These are phyloP conservation scores for Solanum okadae DNA, from an alignment of 257 asterid species.

Conservation along the genomic window DNA sequence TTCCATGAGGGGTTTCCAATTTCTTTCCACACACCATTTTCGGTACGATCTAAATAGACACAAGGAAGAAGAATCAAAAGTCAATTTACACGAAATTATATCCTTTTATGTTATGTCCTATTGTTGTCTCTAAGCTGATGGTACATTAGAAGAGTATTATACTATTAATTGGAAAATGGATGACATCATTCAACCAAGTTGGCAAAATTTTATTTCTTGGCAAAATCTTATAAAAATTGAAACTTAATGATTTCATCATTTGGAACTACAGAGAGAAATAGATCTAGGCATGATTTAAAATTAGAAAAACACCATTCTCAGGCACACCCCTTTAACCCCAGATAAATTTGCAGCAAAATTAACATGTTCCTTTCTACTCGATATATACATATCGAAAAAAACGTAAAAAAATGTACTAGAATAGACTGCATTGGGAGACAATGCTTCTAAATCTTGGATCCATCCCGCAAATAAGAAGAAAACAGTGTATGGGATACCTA, in stretches of 20 bases:
- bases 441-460: neutral
- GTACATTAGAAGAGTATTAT: neutral
- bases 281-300: neutral
- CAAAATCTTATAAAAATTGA: neutral
- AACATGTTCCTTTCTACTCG: neutral
- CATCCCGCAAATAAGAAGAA: neutral
- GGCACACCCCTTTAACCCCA: neutral
- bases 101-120: neutral
- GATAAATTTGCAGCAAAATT: neutral
- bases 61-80: neutral
- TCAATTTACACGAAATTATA: neutral
- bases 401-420: neutral
- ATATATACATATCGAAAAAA: neutral
- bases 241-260: neutral
- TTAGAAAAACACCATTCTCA: neutral
- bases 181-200: neutral
- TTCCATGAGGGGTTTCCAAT: conserved; percentile 73
- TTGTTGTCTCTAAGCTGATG: neutral
- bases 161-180: neutral
- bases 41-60: conserved; percentile 29
- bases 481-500: conserved; percentile 17
- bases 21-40: conserved; percentile 35
- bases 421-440: neutral
- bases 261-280: neutral
- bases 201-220: neutral